Evolutionary conservation across 129 eudicot genomes (phyloP).

Genomic region (Escallonia rubra): DNA sequence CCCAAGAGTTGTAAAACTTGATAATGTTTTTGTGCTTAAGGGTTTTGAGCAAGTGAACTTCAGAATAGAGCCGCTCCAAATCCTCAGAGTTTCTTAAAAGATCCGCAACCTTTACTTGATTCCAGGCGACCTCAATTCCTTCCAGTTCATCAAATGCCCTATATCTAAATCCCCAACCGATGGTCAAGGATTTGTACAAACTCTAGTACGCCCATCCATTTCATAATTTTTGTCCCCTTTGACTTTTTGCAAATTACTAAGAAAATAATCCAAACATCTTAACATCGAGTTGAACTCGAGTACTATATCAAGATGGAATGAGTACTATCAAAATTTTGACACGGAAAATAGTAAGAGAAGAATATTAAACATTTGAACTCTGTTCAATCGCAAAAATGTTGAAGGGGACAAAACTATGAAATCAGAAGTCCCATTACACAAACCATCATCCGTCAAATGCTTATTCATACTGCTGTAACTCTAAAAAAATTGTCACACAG

Average conservation of each 20-base stretch:
- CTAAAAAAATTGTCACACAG: not conserved
- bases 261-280: too few relatives aligned
- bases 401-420: too few relatives aligned
- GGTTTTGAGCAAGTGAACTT: conserved; percentile 92
- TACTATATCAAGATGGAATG: too few relatives aligned
- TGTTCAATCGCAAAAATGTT: too few relatives aligned
- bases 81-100: conserved; percentile 61
- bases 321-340: too few relatives aligned
- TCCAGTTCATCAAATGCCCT: conserved; percentile 92
- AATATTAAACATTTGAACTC: too few relatives aligned
- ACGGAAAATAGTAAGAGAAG: too few relatives aligned
- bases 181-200: conserved; percentile 28
- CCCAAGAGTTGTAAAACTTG: conserved; percentile 88
- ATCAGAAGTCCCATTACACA: too few relatives aligned
- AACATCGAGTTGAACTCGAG: too few relatives aligned
- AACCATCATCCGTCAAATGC: not conserved
- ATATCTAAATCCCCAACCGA: conserved; percentile 40
- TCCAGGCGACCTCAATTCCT: conserved; percentile 98
- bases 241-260: too few relatives aligned
- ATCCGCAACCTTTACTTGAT: conserved; percentile 84
- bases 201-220: too few relatives aligned
- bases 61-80: conserved; percentile 76
- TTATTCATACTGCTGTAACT: not conserved
- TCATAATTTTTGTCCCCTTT: too few relatives aligned
- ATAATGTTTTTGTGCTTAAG: conserved; percentile 94